These are phyloP conservation scores for Fusarium haematococcum DNA, from an alignment of 2,329 filamentous ascomycete genomes.

Conservation along the genomic window DNA sequence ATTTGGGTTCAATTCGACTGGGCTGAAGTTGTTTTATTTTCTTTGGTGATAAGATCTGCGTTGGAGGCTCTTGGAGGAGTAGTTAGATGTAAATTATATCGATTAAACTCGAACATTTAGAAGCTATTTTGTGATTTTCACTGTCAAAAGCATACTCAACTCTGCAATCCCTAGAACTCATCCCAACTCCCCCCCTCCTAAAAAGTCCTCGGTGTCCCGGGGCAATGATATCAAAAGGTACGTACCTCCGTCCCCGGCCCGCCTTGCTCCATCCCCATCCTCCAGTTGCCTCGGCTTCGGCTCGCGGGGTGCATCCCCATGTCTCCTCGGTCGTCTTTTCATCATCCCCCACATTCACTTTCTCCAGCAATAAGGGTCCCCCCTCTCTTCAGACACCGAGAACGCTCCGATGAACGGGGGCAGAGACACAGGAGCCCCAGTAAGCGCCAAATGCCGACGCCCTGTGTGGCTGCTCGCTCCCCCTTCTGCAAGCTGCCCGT, in stretches of 20 bases:
- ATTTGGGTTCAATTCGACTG: neutral
- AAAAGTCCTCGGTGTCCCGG: slow-evolving; percentile 29
- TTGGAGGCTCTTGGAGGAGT: neutral
- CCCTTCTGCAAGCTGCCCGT: neutral
- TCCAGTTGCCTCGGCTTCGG: slow-evolving; percentile 45
- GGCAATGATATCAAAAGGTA: slow-evolving; percentile 28
- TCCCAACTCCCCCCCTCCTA: no score
- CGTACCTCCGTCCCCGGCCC: slow-evolving; percentile 36
- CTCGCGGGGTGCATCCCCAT: slow-evolving; percentile 33
- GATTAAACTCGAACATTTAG: neutral
- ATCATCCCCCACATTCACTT: slow-evolving; percentile 24
- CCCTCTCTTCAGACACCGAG: neutral
- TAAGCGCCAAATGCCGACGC: slow-evolving; percentile 1
- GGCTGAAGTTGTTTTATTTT: neutral
- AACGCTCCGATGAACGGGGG: slow-evolving; percentile 2
- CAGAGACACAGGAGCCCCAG: neutral
- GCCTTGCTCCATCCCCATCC: slow-evolving; percentile 10
- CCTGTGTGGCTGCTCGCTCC: neutral
- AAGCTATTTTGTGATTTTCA: neutral
- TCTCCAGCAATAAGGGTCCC: neutral
- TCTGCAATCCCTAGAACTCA: neutral
- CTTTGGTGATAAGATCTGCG: neutral
- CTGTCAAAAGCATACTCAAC: neutral
- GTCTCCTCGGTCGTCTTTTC: slow-evolving; percentile 2
- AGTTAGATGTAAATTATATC: no score